Evolutionary conservation across 305 asterid genomes (phyloP), one percentile per base, ranked within the genome.

Genomic region (Fraxinus paxiana): DNA sequence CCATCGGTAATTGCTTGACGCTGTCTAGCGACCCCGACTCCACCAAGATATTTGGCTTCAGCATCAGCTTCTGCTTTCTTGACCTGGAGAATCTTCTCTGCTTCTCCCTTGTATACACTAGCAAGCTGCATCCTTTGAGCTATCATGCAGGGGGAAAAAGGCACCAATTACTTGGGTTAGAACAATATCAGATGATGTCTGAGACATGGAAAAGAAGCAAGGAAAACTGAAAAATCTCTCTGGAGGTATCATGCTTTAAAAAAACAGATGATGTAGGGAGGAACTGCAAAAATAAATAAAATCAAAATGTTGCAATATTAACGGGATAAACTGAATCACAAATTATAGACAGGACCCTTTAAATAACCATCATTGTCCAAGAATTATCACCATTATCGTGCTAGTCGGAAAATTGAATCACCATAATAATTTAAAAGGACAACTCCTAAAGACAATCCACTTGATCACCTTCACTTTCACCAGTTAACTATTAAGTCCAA

Each of bases 61-160:
- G 98, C 99, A 1, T 95, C 99, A 0, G 94, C 98, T 86, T 95
- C 99, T 73, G 99, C 99, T 85, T 85, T 95, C 89, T 95, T 95
- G 15, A 95, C 90, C 81, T 5, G 92, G 84, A 93, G 94, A 83
- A 92, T 90, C 84, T 95, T 95, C 79, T 95, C 99, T 4, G 99
- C 97, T 87, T 95, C 98, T 10, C 99, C 99, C 83, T 90, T 95
- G 96, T 91, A 95, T 76, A 92, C 99, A 54, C 96, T 91, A 71
- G 99, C 99, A n/a, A 95, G 95, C 84, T 95, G 99, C 92, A 92
- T 88, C 90, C 99, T 90, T 90, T 95, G 99, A 87, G 99, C 99
- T 94, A 78, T 59, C 41, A 76, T 59, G 78, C 56, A 69, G 31
- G 38, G 43, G 65, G 22, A 18, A 65, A 51, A 67, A 76, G 41